Evolutionary conservation across 441 rosid genomes (phyloP).

Genomic region (Arabidopsis hybrid): DNA sequence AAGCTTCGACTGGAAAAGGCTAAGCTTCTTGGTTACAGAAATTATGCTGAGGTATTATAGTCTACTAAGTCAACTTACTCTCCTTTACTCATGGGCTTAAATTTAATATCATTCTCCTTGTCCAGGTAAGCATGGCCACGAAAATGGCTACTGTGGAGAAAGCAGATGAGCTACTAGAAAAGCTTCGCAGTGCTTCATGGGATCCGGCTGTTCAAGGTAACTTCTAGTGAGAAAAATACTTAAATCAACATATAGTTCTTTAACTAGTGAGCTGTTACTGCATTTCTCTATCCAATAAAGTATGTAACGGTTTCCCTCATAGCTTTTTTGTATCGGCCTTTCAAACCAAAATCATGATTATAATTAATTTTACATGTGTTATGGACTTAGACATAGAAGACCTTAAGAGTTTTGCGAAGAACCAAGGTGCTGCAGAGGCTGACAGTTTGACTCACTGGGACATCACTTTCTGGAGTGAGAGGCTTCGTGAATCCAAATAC

Average conservation of each 20-base stretch:
- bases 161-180: slow-evolving; percentile 82
- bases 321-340: slow-evolving; percentile 1
- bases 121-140: slow-evolving; percentile 91
- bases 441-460: slow-evolving; percentile 85
- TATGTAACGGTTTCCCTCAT: not conserved
- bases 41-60: slow-evolving; percentile 82
- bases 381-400: slow-evolving; percentile 73
- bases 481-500: slow-evolving; percentile 93
- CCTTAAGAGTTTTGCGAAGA: slow-evolving; percentile 72
- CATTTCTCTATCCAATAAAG: slow-evolving; percentile 9
- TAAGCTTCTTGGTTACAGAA: slow-evolving; percentile 75
- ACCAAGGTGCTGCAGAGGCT: slow-evolving; percentile 78
- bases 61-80: slow-evolving; percentile 25
- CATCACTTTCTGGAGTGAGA: slow-evolving; percentile 89
- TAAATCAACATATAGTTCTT: not conserved
- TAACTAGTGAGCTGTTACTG: slow-evolving; percentile 9
- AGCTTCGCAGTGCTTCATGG: slow-evolving; percentile 90
- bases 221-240: slow-evolving; percentile 6
- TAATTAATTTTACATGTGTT: slow-evolving; percentile 24
- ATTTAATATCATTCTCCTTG: slow-evolving; percentile 25
- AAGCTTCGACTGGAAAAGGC: slow-evolving; percentile 85
- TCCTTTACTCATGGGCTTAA: slow-evolving; percentile 28
- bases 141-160: slow-evolving; percentile 95
- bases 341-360: not conserved
- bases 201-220: slow-evolving; percentile 87